Evolutionary conservation across 257 asterid genomes (phyloP).

Genomic region (Salvia rosmarinus): DNA sequence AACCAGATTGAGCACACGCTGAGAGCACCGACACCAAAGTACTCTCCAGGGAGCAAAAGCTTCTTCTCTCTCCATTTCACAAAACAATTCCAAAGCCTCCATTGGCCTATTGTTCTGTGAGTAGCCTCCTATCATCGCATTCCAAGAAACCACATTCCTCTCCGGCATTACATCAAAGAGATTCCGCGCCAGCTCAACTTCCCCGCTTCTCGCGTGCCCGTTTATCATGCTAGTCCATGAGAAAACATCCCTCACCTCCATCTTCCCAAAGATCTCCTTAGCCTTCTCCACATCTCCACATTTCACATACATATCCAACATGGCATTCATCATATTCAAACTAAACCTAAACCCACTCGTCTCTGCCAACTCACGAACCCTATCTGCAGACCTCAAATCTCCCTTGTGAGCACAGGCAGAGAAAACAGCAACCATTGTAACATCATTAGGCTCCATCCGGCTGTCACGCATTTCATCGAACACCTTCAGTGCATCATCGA

Average conservation of each 20-base stretch:
- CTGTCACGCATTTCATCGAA: conserved; percentile 63
- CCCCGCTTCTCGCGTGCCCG: conserved; percentile 65
- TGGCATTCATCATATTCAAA: conserved; percentile 62
- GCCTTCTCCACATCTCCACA: conserved; percentile 68
- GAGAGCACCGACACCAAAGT: conserved; percentile 73
- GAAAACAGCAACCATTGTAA: conserved; percentile 67
- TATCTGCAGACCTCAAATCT: conserved; percentile 57
- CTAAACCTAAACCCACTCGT: conserved; percentile 45
- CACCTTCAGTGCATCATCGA: conserved; percentile 66
- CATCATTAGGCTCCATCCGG: conserved; percentile 65
- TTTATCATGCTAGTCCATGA: conserved; percentile 85
- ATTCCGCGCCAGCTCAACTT: conserved; percentile 60
- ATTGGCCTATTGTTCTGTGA: conserved; percentile 67
- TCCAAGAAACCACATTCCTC: conserved; percentile 80
- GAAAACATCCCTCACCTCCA: conserved; percentile 69
- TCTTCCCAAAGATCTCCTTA: conserved; percentile 48
- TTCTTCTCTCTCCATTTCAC: conserved; percentile 56
- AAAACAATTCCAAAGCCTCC: conserved; percentile 65
- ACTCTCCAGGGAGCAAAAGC: conserved; percentile 63
- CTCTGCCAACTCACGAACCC: conserved; percentile 46
- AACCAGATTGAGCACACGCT: conserved; percentile 75
- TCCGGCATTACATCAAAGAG: conserved; percentile 68
- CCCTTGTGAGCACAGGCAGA: conserved; percentile 74
- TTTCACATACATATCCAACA: conserved; percentile 78
- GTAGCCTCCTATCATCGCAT: conserved; percentile 72